A percentile compares a stretch with the other conserved stretches of the same genome.
Conservation (phyloP, 2,329 filamentous ascomycete genomes). For the Coleophoma cylindrospora region DNA sequence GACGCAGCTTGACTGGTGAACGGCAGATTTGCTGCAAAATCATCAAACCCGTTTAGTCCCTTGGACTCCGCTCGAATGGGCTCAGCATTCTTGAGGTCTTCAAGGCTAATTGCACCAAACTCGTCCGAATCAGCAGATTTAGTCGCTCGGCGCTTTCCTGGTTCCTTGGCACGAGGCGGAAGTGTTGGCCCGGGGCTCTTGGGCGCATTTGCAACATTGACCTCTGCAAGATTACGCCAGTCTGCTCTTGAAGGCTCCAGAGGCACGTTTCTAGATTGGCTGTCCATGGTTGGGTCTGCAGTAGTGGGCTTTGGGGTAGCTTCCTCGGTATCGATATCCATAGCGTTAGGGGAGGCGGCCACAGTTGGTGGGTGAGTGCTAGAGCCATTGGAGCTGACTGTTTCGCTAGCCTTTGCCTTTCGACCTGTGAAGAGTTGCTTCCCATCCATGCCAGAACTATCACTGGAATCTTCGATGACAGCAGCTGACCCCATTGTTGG, state of each 20-base stretch:
- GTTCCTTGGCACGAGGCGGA: background rate
- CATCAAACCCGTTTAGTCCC: constrained; percentile 37
- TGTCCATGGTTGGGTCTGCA: constrained; percentile 10
- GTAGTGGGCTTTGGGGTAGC: constrained; percentile 25
- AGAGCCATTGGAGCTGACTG: background rate
- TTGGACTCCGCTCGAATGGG: constrained; percentile 40
- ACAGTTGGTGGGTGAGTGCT: constrained; percentile 7
- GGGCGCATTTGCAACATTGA: background rate
- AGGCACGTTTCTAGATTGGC: constrained; percentile 42
- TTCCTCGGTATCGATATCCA: constrained; percentile 51
- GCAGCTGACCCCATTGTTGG: constrained; percentile 22
- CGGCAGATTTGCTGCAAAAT: constrained; percentile 49
- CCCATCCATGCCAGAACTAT: constrained; percentile 14
- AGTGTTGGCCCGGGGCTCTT: background rate
- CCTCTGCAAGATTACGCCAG: constrained; percentile 31
- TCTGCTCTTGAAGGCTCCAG: constrained; percentile 55
- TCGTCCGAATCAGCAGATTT: constrained; percentile 45
- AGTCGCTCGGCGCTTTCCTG: background rate
- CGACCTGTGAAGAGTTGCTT: constrained; percentile 18
- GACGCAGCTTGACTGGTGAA: constrained; percentile 48
- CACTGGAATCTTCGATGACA: constrained; percentile 19
- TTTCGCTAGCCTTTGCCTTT: background rate
- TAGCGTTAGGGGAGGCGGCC: constrained; percentile 46
- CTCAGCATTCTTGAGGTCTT: constrained; percentile 31
- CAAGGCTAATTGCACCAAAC: constrained; percentile 50